phyloP scores from a whole-genome alignment of 768 basidiomycete genomes.

The Kwoniella dendrophila region DNA sequence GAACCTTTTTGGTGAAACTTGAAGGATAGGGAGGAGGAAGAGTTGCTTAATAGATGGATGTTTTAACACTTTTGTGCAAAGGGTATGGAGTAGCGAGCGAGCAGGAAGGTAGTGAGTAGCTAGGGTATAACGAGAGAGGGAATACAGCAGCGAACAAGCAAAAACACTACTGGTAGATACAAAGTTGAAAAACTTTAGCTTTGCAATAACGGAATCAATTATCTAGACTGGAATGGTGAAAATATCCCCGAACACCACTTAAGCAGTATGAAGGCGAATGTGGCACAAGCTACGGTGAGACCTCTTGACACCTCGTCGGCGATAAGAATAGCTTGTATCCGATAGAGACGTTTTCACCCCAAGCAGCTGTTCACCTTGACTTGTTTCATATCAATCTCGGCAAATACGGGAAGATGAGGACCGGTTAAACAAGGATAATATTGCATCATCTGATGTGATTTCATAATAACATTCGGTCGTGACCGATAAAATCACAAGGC shows the following conservation, averaged over 20 bases:
- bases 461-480: too few relatives aligned
- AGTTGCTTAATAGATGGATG: neutral
- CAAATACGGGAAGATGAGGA: neutral
- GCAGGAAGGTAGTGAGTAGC: constrained; percentile 6
- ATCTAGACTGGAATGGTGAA: neutral
- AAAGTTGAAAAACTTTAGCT: neutral
- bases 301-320: neutral
- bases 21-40: constrained; percentile 20
- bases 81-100: neutral
- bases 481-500: too few relatives aligned
- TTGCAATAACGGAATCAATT: constrained; percentile 5
- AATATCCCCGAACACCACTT: neutral
- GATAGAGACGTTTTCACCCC: neutral
- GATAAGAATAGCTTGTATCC: constrained; percentile 1
- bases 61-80: constrained; percentile 1
- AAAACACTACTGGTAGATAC: neutral
- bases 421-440: too few relatives aligned
- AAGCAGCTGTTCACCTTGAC: neutral
- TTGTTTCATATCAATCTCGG: neutral
- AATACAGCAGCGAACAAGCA: neutral
- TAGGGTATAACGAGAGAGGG: constrained; percentile 10
- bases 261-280: neutral
- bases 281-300: constrained; percentile 1
- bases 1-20: constrained; percentile 26
- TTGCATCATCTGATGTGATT: too few relatives aligned